Evolutionary conservation across 305 asterid genomes (phyloP), one percentile per base, ranked within the genome.

Genomic region (Plantago rigida): DNA sequence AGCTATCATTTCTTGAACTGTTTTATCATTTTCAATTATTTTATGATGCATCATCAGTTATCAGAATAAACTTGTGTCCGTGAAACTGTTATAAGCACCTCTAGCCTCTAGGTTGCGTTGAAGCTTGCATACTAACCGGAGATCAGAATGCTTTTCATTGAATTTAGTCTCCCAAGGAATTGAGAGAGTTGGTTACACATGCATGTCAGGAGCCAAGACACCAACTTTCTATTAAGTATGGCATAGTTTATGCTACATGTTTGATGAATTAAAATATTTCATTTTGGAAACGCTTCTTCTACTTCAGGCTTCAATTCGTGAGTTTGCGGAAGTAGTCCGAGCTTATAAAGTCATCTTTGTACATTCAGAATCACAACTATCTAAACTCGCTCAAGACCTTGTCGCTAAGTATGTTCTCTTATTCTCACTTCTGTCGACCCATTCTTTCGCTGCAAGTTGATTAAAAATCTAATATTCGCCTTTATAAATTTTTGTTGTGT

Each of bases 321-420:
- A 92, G 82, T 92, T 92, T 78, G 83, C 82, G 22, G 94, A 88
- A 84, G 96, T 95, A 67, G 74, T 86, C 65, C 95, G 95, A 63
- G 99, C 96, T 50, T 92, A 92, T 79, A 85, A 87, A 82, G 86
- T 76, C 63, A 86, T 92, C 72, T 88, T 92, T 74, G 80, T 82
- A 71, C 81, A 92, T 78, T 82, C 99, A 56, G 99, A 92, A 63
- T 79, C 81, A 68, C 93, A 88, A 68, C 91, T 88, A 76, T 78
- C 80, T 72, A 85, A 81, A 71, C 95, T 92, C 53, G 87, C 94
- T 50, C 73, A 80, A 72, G 85, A 86, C 67, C 82, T 88, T 45
- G 79, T 87, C 72, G 78, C 72, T 67, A 88, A 81, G 96, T 88
- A 79, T 31, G 81, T 60, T 72, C 69, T 22, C 47, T 49, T 34